These are phyloP conservation scores for Angophora floribunda DNA, from an alignment of 345 rosid genomes.

Conservation along the genomic window DNA sequence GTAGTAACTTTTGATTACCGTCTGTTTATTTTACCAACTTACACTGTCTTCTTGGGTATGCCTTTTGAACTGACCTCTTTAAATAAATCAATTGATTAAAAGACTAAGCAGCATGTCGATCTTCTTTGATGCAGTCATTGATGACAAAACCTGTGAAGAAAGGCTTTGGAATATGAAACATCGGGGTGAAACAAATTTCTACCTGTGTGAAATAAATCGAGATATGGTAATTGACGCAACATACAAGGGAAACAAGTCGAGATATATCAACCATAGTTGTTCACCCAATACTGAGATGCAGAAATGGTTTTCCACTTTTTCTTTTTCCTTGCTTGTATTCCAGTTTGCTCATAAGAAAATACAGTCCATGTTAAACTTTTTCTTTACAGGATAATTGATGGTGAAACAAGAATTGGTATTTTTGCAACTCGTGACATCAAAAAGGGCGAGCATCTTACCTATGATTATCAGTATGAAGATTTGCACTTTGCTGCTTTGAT, in stretches of 20 bases:
- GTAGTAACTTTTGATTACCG: background rate
- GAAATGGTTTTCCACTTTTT: constrained; percentile 55
- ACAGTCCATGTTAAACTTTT: background rate
- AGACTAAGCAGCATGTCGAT: background rate
- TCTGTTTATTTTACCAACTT: background rate
- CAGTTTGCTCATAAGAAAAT: background rate
- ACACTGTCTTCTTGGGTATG: background rate
- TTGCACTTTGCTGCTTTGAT: background rate
- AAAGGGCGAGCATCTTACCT: constrained; percentile 88
- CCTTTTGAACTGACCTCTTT: background rate
- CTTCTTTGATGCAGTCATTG: constrained; percentile 52
- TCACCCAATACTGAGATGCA: constrained; percentile 95
- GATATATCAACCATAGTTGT: constrained; percentile 96
- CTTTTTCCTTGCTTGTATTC: background rate
- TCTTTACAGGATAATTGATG: constrained; percentile 78
- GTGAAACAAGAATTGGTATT: constrained; percentile 92
- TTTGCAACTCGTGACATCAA: constrained; percentile 68
- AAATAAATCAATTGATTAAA: background rate
- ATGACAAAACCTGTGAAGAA: constrained; percentile 88
- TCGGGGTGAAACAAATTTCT: constrained; percentile 80
- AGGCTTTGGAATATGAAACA: constrained; percentile 90
- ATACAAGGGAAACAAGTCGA: constrained; percentile 89
- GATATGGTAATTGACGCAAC: constrained; percentile 98
- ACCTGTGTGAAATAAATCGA: constrained; percentile 83
- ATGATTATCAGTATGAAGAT: constrained; percentile 83